phyloP scores from a whole-genome alignment of 352 stramenopile species.

The Globisporangium emineosum region DNA sequence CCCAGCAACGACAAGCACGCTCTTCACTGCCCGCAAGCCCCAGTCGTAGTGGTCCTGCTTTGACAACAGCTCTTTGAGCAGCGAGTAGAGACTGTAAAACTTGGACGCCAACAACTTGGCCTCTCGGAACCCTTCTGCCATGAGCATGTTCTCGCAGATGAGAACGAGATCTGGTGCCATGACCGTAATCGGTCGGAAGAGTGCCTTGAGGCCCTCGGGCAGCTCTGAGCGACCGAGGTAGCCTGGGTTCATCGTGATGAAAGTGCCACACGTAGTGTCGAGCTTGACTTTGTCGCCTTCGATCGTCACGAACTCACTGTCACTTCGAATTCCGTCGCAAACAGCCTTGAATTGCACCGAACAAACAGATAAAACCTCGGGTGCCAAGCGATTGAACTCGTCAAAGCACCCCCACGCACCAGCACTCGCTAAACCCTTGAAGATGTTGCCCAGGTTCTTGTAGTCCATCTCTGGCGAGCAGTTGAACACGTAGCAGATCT shows the following conservation, averaged over 20 bases:
- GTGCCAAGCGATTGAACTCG: conserved; percentile 94
- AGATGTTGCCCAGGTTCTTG: conserved; percentile 94
- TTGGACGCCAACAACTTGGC: conserved; percentile 93
- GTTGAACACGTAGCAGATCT: conserved; percentile 94
- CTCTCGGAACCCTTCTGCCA: conserved; percentile 93
- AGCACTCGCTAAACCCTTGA: conserved; percentile 91
- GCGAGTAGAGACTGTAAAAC: conserved; percentile 93
- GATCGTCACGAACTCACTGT: conserved; percentile 84
- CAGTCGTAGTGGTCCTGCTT: conserved; percentile 97
- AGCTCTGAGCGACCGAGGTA: conserved; percentile 93
- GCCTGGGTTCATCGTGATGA: conserved; percentile 97
- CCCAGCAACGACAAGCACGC: conserved; percentile 91
- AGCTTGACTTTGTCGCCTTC: conserved; percentile 90
- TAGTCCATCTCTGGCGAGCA: conserved; percentile 97
- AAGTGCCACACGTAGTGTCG: conserved; percentile 89
- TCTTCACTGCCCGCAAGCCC: conserved; percentile 94
- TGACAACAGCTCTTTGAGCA: conserved; percentile 90
- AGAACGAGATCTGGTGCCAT: conserved; percentile 95
- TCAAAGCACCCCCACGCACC: conserved; percentile 96
- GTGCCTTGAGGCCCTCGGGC: conserved; percentile 92
- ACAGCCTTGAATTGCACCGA: conserved; percentile 95
- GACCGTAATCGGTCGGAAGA: conserved; percentile 95
- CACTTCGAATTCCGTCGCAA: conserved; percentile 90
- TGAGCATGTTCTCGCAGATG: conserved; percentile 97
- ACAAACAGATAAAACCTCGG: conserved; percentile 91